Conservation (phyloP, 1,139 yeast genomes). For the Geotrichum bryndzae region DNA sequence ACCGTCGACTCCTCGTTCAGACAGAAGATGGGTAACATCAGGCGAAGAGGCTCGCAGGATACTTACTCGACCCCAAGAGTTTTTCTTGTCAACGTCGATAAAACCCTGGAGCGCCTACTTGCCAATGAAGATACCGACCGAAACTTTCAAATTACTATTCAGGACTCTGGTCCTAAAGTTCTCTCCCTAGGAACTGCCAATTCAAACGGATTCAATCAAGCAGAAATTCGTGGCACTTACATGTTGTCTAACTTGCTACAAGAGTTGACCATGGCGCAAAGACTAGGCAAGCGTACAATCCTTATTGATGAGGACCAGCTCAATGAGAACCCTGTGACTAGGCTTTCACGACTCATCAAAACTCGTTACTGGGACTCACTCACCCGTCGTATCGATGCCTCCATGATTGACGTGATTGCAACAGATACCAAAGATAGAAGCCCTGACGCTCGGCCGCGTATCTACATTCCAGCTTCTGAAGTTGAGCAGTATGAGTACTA, state of each 20-base stretch:
- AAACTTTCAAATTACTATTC: conserved; percentile 84
- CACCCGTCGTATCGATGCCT: conserved; percentile 65
- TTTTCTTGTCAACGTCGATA: conserved; percentile 72
- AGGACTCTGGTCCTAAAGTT: conserved; percentile 90
- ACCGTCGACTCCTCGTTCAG: conserved; percentile 18
- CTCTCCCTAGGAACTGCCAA: conserved; percentile 76
- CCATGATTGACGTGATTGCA: conserved; percentile 62
- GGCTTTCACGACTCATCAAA: conserved; percentile 68
- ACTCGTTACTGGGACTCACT: conserved; percentile 77
- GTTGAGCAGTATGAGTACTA: conserved; percentile 71
- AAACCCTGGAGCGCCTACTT: conserved; percentile 63
- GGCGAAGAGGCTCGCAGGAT: conserved; percentile 38
- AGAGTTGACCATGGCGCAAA: conserved; percentile 81
- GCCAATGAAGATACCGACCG: conserved; percentile 80
- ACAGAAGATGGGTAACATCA: conserved; percentile 10
- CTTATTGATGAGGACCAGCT: conserved; percentile 76
- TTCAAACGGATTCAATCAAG: conserved; percentile 70
- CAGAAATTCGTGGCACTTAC: conserved; percentile 80
- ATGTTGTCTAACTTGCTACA: conserved; percentile 84
- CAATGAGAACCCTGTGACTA: conserved; percentile 79
- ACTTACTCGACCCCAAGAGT: conserved; percentile 46
- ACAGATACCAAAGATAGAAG: conserved; percentile 69
- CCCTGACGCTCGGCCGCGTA: conserved; percentile 56
- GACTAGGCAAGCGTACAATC: conserved; percentile 71
- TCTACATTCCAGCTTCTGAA: conserved; percentile 70